phyloP scores from a whole-genome alignment of 139 green algal species.

The Pleodorina starrii region DNA sequence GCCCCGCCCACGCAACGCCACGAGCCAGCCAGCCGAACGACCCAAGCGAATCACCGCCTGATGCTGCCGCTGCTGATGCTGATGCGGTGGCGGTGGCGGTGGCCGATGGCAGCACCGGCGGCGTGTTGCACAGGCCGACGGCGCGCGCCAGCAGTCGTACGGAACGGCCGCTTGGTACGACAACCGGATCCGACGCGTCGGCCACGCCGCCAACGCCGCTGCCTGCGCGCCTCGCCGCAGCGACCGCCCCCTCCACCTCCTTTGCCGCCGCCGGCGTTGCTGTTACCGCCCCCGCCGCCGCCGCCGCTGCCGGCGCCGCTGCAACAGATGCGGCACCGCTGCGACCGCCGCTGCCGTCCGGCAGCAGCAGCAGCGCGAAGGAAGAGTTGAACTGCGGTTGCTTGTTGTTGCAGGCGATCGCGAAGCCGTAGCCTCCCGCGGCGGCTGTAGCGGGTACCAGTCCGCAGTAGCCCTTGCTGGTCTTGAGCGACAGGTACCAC shows the following conservation, averaged over 20 bases:
- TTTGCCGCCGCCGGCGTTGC: background rate
- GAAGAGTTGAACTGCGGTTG: background rate
- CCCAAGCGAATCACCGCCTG: background rate
- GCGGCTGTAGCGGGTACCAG: background rate
- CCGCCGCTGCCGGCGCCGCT: background rate
- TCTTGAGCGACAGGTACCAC: slow-evolving; percentile 46
- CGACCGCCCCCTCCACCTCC: too few relatives aligned
- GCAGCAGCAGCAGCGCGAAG: slow-evolving; percentile 20
- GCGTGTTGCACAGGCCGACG: slow-evolving; percentile 16
- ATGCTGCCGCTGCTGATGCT: background rate
- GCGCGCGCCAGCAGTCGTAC: slow-evolving; percentile 17
- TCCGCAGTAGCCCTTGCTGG: slow-evolving; percentile 46
- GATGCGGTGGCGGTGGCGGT: background rate
- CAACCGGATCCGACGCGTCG: background rate
- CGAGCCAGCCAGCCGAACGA: background rate
- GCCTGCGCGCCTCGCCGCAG: background rate
- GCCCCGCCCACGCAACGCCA: too few relatives aligned
- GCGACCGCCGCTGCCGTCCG: background rate
- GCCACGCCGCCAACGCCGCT: background rate
- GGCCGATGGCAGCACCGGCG: background rate
- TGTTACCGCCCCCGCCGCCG: too few relatives aligned
- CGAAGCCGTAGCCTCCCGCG: slow-evolving; percentile 25
- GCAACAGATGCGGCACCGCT: background rate
- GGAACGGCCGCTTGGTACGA: background rate
- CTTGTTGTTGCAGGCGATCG: slow-evolving; percentile 37